Evolutionary conservation across 2,329 filamentous ascomycete genomes (phyloP).

Genomic region (Epichloe glyceriae): DNA sequence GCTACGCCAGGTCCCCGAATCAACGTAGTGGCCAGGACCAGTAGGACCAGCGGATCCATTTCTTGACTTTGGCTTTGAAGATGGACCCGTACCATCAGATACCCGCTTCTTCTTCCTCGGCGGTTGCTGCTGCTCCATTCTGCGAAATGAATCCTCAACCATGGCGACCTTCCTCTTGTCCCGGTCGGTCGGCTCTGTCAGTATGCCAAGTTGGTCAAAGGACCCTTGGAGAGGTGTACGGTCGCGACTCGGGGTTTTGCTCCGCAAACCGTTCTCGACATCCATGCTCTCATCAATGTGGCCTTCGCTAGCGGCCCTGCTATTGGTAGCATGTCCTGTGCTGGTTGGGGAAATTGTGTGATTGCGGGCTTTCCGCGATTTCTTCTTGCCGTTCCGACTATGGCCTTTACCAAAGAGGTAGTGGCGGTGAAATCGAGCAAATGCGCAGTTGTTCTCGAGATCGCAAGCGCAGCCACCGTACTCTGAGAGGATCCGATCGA

Average conservation of each 20-base stretch:
- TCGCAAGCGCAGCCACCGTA: constrained; percentile 72
- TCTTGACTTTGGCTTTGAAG: constrained; percentile 26
- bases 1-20: constrained; percentile 39
- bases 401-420: constrained; percentile 36
- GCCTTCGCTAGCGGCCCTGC: constrained; percentile 50
- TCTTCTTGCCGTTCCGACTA: constrained; percentile 32
- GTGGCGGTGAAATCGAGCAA: constrained; percentile 48
- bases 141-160: constrained; percentile 50
- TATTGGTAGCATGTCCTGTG: constrained; percentile 48
- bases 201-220: constrained; percentile 44
- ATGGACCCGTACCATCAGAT: constrained; percentile 36
- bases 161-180: constrained; percentile 56
- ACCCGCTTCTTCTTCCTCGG: constrained; percentile 49
- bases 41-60: constrained; percentile 24
- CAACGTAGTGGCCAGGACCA: constrained; percentile 31
- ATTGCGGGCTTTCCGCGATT: constrained; percentile 40
- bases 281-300: constrained; percentile 42
- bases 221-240: constrained; percentile 50
- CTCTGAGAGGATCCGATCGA: constrained; percentile 58
- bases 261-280: constrained; percentile 38
- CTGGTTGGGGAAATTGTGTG: constrained; percentile 48
- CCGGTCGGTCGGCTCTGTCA: constrained; percentile 51
- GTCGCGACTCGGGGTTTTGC: constrained; percentile 55
- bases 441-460: constrained; percentile 47
- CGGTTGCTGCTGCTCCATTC: constrained; percentile 45